Conservation (phyloP, 139 green algal species). For the Spirogloea muscicola region DNA sequence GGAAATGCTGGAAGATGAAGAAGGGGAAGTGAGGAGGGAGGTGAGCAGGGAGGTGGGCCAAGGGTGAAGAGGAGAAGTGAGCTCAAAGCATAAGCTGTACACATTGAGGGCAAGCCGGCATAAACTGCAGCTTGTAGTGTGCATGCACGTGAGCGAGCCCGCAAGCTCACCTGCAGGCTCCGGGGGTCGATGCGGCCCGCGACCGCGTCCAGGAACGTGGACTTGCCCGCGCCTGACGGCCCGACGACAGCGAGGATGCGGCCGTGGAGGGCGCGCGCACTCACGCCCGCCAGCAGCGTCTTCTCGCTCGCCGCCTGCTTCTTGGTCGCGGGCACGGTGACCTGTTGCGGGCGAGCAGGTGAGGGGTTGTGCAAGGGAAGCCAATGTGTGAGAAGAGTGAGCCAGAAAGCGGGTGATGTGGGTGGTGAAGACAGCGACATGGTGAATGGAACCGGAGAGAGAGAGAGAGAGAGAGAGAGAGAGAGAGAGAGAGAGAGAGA, state of each 20-base stretch:
- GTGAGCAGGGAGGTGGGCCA: neutral
- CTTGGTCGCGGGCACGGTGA: conserved; percentile 20
- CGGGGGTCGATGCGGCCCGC: conserved; percentile 37
- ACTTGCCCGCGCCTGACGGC: conserved; percentile 51
- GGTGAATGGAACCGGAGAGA: too few species aligned
- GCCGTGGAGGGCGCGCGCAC: conserved; percentile 23
- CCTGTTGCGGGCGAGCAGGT: too few species aligned
- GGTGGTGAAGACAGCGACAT: too few species aligned
- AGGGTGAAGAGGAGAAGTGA: neutral
- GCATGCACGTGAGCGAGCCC: neutral
- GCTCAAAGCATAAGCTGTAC: neutral
- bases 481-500: too few species aligned
- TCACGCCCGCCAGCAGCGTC: conserved; percentile 46
- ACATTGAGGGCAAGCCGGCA: neutral
- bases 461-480: too few species aligned
- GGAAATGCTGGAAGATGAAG: neutral
- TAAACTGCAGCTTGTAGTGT: neutral
- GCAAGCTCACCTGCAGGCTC: conserved; percentile 10
- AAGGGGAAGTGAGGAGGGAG: neutral
- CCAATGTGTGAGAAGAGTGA: too few species aligned
- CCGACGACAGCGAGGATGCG: conserved; percentile 50
- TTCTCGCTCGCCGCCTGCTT: conserved; percentile 26
- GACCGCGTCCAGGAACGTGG: too few species aligned
- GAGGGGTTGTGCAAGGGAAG: too few species aligned
- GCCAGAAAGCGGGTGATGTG: too few species aligned